Evolutionary conservation across 768 basidiomycete species (phyloP).

Genomic region (Wakefieldia striispora): DNA sequence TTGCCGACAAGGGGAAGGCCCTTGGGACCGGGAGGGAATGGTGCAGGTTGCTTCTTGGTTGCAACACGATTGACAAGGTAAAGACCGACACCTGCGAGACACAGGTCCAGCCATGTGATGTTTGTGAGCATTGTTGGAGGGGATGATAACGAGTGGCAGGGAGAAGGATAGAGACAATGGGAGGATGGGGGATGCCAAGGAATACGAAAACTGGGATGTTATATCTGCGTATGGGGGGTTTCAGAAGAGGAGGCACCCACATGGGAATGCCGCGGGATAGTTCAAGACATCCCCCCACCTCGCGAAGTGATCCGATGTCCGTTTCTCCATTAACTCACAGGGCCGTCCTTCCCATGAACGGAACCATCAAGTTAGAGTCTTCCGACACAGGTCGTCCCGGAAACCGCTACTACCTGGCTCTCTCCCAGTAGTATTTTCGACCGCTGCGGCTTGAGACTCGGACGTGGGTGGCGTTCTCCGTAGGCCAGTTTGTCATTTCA

Average conservation of each 20-base stretch:
- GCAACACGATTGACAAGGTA: slow-evolving; percentile 28
- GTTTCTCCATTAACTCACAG: no score
- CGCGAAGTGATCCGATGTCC: not conserved
- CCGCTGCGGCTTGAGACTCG: no score
- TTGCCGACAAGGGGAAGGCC: slow-evolving; percentile 46
- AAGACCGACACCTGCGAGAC: slow-evolving; percentile 29
- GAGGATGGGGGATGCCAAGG: not conserved
- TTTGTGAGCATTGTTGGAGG: slow-evolving; percentile 20
- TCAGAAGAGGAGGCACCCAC: slow-evolving; percentile 6
- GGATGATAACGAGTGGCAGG: not conserved
- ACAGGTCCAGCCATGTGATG: slow-evolving; percentile 32
- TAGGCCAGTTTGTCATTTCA: no score
- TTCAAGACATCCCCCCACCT: not conserved
- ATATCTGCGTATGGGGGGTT: slow-evolving; percentile 21
- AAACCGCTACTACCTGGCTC: no score
- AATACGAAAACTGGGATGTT: slow-evolving; percentile 4
- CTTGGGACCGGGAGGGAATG: slow-evolving; percentile 47
- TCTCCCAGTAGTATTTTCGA: no score
- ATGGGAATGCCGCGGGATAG: slow-evolving; percentile 27
- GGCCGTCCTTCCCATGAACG: no score
- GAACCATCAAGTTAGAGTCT: no score
- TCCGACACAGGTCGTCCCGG: no score
- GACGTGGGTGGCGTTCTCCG: no score
- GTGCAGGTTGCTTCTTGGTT: slow-evolving; percentile 19
- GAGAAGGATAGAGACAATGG: slow-evolving; percentile 1